These are phyloP conservation scores for Senna tora DNA, from an alignment of 306 rosid genomes.

Conservation along the genomic window DNA sequence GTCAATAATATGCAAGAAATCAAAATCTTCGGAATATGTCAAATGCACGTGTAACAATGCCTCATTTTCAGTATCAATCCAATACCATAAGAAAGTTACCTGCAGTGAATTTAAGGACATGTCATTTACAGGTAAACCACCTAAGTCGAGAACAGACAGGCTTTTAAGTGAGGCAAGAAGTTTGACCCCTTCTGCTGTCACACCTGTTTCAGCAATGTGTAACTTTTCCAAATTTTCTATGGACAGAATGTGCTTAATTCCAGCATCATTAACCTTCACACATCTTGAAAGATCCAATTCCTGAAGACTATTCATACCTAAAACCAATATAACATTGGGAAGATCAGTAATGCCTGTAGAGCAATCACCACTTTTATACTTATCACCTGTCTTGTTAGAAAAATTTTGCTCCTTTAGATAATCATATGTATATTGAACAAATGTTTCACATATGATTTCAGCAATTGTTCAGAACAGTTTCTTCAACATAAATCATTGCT, in stretches of 20 bases:
- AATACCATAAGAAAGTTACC: slow-evolving; percentile 42
- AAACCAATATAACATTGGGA: slow-evolving; percentile 28
- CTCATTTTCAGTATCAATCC: not conserved
- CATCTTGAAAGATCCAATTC: slow-evolving; percentile 86
- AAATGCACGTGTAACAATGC: not conserved
- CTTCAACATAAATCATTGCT: not conserved
- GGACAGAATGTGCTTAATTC: slow-evolving; percentile 66
- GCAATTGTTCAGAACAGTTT: not conserved
- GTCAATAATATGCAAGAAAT: slow-evolving; percentile 11
- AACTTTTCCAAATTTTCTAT: slow-evolving; percentile 65
- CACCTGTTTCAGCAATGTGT: slow-evolving; percentile 67
- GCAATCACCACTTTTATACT: not conserved
- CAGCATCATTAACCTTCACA: slow-evolving; percentile 72
- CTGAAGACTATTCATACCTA: slow-evolving; percentile 65
- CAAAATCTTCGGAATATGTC: slow-evolving; percentile 1
- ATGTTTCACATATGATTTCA: not conserved
- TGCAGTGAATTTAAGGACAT: slow-evolving; percentile 58
- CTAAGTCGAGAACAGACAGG: slow-evolving; percentile 76
- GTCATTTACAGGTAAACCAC: slow-evolving; percentile 90
- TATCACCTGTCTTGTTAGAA: not conserved
- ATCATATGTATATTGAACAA: not conserved
- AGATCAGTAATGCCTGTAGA: slow-evolving; percentile 3
- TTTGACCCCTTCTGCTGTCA: slow-evolving; percentile 63
- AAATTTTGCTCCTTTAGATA: not conserved
- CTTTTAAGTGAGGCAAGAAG: slow-evolving; percentile 67